These are phyloP conservation scores for Globisporangium mamillatum DNA, from an alignment of 352 stramenopile genomes.

Conservation along the genomic window DNA sequence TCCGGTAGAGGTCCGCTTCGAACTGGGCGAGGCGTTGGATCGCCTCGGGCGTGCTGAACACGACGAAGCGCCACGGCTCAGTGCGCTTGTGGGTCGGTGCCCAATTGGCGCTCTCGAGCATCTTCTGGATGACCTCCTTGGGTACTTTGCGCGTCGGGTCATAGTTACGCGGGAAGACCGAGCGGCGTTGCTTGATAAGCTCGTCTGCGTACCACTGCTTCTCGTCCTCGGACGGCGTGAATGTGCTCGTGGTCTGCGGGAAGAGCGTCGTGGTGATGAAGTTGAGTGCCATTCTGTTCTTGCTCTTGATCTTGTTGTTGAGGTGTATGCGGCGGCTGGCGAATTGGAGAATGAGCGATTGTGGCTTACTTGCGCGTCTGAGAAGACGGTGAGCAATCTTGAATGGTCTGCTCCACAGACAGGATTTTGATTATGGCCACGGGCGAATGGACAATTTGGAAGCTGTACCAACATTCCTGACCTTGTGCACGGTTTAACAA, in stretches of 20 bases:
- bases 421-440: slow-evolving; percentile 4
- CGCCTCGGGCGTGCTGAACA: slow-evolving; percentile 61
- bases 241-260: slow-evolving; percentile 13
- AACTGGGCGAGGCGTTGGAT: slow-evolving; percentile 59
- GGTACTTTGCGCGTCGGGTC: slow-evolving; percentile 53
- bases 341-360: not conserved
- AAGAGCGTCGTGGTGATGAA: slow-evolving; percentile 15
- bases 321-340: not conserved
- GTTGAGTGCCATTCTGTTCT: slow-evolving; percentile 12
- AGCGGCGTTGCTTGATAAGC: slow-evolving; percentile 75
- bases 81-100: slow-evolving; percentile 77
- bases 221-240: slow-evolving; percentile 1
- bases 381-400: not conserved
- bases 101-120: slow-evolving; percentile 81
- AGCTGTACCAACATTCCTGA: not conserved
- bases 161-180: slow-evolving; percentile 71
- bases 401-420: not conserved
- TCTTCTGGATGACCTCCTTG: slow-evolving; percentile 60
- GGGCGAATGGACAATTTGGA: not conserved
- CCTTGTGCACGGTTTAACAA: no score
- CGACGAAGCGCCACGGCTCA: slow-evolving; percentile 82
- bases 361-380: not conserved
- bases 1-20: slow-evolving; percentile 70
- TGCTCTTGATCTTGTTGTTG: not conserved
- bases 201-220: slow-evolving; percentile 68